Conservation (phyloP, 352 stramenopile genomes). For the Phytophthora cactorum region DNA sequence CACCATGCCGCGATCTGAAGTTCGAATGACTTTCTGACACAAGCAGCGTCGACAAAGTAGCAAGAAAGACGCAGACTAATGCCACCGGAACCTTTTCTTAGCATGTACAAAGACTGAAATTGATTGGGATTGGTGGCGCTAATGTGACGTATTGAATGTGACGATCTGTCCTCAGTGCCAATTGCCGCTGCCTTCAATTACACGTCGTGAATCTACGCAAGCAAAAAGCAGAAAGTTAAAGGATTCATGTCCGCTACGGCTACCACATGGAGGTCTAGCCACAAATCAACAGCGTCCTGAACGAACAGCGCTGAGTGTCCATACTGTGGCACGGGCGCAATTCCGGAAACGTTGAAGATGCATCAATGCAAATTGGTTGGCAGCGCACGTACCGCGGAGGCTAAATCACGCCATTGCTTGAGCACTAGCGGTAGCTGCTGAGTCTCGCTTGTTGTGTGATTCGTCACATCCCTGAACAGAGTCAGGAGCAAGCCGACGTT, state of each 20-base stretch:
- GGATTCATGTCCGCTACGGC: background rate
- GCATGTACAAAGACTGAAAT: conserved; percentile 1
- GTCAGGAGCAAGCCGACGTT: background rate
- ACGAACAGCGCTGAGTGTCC: background rate
- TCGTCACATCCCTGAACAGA: conserved; percentile 57
- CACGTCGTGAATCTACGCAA: conserved; percentile 32
- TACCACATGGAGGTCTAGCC: background rate
- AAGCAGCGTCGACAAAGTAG: conserved; percentile 12
- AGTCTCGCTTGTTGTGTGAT: conserved; percentile 56
- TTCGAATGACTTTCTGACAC: conserved; percentile 26
- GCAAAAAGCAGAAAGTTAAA: conserved; percentile 3
- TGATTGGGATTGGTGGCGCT: conserved; percentile 5
- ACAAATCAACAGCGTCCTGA: conserved; percentile 3
- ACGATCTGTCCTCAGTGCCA: background rate
- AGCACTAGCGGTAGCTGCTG: conserved; percentile 58
- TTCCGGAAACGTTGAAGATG: conserved; percentile 13
- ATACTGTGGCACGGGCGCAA: background rate
- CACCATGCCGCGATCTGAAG: conserved; percentile 10
- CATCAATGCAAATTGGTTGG: background rate
- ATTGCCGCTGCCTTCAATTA: conserved; percentile 15
- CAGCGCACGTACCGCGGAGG: conserved; percentile 56
- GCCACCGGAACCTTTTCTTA: conserved; percentile 2
- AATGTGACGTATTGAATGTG: background rate
- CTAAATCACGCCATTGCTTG: conserved; percentile 59
- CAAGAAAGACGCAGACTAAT: background rate